Percentiles rank a stretch among this genome's conserved stretches.
Conservation (phyloP, 257 asterid genomes). For the Handroanthus guayacan region DNA sequence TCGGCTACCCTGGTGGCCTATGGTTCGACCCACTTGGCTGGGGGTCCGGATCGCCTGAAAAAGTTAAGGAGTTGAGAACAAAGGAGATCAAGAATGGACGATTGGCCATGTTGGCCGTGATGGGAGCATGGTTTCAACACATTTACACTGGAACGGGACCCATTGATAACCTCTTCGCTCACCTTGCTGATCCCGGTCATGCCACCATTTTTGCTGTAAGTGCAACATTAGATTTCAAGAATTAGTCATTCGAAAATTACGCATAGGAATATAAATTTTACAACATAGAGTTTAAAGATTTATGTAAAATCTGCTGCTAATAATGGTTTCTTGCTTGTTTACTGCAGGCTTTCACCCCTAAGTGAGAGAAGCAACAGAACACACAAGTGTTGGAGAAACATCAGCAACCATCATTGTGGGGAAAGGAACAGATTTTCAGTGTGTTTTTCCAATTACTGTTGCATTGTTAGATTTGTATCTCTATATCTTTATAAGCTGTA, state of each 20-base stretch:
- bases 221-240: constrained; percentile 26
- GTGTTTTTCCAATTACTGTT: constrained; percentile 50
- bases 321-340: neutral
- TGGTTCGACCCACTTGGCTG: constrained; percentile 99
- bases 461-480: constrained; percentile 46
- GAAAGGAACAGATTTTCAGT: constrained; percentile 23
- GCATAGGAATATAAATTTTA: neutral
- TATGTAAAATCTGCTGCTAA: constrained; percentile 5
- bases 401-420: constrained; percentile 34
- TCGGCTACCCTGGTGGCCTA: constrained; percentile 93
- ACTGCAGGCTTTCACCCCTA: constrained; percentile 84
- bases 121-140: constrained; percentile 99
- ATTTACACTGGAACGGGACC: constrained; percentile 97
- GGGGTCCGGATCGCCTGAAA: constrained; percentile 82
- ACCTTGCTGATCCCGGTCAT: constrained; percentile 97
- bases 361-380: constrained; percentile 52
- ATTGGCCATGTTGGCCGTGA: constrained; percentile 93
- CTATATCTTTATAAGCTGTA: constrained; percentile 50
- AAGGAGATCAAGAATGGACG: constrained; percentile 97
- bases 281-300: neutral
- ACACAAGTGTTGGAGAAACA: constrained; percentile 41
- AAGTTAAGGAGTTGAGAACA: constrained; percentile 89
- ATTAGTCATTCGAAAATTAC: neutral
- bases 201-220: constrained; percentile 95
- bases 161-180: constrained; percentile 94